Conservation (phyloP, 2,329 filamentous ascomycete genomes). For the Fusarium luffae region DNA sequence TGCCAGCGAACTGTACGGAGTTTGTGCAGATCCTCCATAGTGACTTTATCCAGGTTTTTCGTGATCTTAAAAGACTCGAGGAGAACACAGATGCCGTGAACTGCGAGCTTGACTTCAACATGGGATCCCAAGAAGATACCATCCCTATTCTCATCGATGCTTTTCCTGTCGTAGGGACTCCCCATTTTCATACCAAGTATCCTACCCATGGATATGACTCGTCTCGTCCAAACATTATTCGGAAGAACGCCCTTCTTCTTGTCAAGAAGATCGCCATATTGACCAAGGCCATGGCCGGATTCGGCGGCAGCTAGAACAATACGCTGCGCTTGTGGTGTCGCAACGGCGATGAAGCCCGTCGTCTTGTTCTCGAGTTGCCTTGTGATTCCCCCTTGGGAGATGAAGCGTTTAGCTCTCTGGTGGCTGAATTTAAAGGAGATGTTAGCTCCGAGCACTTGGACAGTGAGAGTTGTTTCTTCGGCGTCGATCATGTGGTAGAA, state of each 20-base stretch:
- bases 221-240: conserved; percentile 48
- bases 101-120: conserved; percentile 55
- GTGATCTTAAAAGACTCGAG: conserved; percentile 45
- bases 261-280: conserved; percentile 47
- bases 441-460: conserved; percentile 50
- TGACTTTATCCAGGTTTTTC: conserved; percentile 37
- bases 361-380: conserved; percentile 46
- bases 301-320: conserved; percentile 49
- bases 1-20: conserved; percentile 43
- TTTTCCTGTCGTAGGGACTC: conserved; percentile 45
- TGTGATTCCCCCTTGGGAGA: neutral
- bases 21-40: conserved; percentile 29
- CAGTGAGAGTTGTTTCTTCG: conserved; percentile 38
- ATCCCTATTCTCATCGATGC: neutral
- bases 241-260: conserved; percentile 38
- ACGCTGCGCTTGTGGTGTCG: conserved; percentile 23
- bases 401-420: conserved; percentile 24
- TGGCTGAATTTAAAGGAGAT: conserved; percentile 48
- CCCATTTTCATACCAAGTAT: conserved; percentile 47
- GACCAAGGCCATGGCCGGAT: conserved; percentile 49
- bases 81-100: conserved; percentile 47
- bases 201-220: conserved; percentile 47
- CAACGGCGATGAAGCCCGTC: conserved; percentile 48
- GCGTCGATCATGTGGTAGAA: conserved; percentile 49
- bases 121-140: conserved; percentile 52